A percentile compares a stretch with the other conserved stretches of the same genome.
Evolutionary conservation across 768 basidiomycete genomes (phyloP).

Genomic region (Suillus fuscotomentosus): DNA sequence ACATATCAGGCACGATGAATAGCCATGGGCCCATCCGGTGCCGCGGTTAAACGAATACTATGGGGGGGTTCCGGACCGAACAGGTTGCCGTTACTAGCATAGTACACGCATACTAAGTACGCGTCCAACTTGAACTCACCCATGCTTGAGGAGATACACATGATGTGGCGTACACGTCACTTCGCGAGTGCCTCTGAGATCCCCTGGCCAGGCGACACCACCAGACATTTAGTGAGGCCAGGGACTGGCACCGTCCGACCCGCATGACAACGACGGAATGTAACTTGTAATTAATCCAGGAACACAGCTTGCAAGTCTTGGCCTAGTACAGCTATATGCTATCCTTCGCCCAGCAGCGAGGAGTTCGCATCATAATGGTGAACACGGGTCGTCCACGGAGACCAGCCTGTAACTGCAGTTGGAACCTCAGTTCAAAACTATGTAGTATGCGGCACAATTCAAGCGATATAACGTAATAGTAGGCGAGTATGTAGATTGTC

Average conservation of each 20-base stretch:
- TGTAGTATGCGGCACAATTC: background rate
- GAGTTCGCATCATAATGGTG: background rate
- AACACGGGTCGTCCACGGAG: background rate
- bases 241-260: background rate
- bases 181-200: background rate
- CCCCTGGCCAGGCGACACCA: background rate
- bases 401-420: background rate
- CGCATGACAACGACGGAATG: no score
- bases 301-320: background rate
- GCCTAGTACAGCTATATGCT: background rate
- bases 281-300: background rate
- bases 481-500: background rate
- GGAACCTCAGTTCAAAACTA: background rate
- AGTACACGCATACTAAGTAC: no score
- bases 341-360: background rate
- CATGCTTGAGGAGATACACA: background rate
- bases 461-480: conserved; percentile 1
- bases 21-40: background rate
- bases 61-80: background rate
- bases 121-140: no score
- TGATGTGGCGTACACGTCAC: background rate
- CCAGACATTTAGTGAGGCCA: no score
- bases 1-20: background rate
- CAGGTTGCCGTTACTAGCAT: background rate
- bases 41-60: no score